phyloP scores from a whole-genome alignment of 2,329 filamentous ascomycete species.

The Colletotrichum abscissum region DNA sequence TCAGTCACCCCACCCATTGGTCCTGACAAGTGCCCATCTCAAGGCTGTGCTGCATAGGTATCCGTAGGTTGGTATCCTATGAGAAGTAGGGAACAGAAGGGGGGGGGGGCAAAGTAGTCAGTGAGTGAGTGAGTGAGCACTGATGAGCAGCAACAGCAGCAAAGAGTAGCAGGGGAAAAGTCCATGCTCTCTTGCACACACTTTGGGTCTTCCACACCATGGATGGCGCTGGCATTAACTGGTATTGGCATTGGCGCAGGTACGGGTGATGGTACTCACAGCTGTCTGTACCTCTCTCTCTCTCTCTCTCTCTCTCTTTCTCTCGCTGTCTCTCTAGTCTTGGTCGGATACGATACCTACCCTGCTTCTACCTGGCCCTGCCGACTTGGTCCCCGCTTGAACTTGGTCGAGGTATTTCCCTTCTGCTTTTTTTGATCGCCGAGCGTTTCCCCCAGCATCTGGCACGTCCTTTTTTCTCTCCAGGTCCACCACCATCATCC shows the following conservation, averaged over 20 bases:
- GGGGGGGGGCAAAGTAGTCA: no score
- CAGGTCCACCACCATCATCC: no score
- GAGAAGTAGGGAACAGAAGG: not conserved
- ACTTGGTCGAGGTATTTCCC: not conserved
- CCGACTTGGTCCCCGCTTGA: not conserved
- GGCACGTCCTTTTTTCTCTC: not conserved
- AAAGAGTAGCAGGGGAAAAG: not conserved
- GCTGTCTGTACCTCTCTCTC: not conserved
- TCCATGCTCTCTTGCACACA: not conserved
- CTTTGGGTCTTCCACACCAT: not conserved
- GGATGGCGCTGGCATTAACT: not conserved
- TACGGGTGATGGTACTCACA: not conserved
- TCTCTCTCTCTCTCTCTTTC: not conserved
- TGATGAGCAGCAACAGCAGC: no score
- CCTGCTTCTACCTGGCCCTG: not conserved
- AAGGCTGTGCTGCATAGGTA: not conserved
- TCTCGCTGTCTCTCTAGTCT: not conserved
- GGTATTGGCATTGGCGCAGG: not conserved
- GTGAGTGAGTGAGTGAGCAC: no score
- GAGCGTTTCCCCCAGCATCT: constrained; percentile 19
- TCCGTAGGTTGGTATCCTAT: not conserved
- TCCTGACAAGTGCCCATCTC: not conserved
- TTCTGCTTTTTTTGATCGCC: constrained; percentile 16
- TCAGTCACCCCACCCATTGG: not conserved
- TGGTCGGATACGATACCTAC: not conserved